phyloP scores from a whole-genome alignment of 163 green algal genomes.

The Scenedesmus sp. region DNA sequence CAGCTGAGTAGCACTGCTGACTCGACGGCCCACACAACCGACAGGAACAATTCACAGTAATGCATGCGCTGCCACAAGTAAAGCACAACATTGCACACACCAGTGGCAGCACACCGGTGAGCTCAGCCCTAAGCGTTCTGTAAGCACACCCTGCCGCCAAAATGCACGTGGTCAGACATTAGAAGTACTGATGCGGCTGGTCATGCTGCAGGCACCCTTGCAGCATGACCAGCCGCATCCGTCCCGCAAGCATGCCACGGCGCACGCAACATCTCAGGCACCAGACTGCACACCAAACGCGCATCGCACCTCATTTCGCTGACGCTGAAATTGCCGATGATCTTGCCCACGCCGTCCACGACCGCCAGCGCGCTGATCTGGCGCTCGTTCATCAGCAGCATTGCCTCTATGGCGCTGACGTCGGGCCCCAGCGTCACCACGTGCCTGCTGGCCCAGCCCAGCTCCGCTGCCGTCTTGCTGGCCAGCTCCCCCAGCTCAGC shows the following conservation, averaged over 20 bases:
- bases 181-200: too few relatives aligned
- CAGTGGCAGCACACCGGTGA: slow-evolving; percentile 86
- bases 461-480: slow-evolving; percentile 59
- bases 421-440: slow-evolving; percentile 53
- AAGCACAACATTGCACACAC: too few relatives aligned
- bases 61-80: too few relatives aligned
- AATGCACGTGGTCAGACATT: too few relatives aligned
- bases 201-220: too few relatives aligned
- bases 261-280: not conserved
- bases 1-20: too few relatives aligned
- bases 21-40: too few relatives aligned
- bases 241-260: too few relatives aligned
- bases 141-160: not conserved
- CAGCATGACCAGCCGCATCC: too few relatives aligned
- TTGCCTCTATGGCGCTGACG: slow-evolving; percentile 64
- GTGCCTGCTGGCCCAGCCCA: slow-evolving; percentile 70
- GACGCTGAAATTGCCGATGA: slow-evolving; percentile 79
- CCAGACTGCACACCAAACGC: not conserved
- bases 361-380: slow-evolving; percentile 76
- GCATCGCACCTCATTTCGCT: slow-evolving; percentile 55
- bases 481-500: slow-evolving; percentile 55
- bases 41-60: too few relatives aligned
- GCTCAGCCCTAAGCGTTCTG: slow-evolving; percentile 81
- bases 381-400: slow-evolving; percentile 74
- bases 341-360: slow-evolving; percentile 68